Percentiles rank a stretch among this genome's conserved stretches.
These are phyloP conservation scores for Iris macrosiphon DNA, from an alignment of 106 monocot genomes.

Conservation along the genomic window DNA sequence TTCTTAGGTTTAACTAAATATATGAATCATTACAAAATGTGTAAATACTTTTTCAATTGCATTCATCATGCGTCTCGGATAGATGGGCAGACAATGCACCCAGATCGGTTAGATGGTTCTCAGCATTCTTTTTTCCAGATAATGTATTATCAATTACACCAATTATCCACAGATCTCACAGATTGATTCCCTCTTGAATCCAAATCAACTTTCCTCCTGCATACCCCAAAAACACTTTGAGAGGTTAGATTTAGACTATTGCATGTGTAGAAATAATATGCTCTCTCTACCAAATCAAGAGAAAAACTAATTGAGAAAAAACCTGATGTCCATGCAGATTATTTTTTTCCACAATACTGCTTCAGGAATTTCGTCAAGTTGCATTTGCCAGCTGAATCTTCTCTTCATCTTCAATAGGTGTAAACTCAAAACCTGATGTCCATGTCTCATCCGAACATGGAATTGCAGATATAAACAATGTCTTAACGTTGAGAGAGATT, in stretches of 20 bases:
- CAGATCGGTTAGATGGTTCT: too few species aligned
- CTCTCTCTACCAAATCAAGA: background rate
- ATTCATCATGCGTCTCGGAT: too few species aligned
- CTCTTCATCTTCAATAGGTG: constrained; percentile 42
- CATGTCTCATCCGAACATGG: constrained; percentile 81
- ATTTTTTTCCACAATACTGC: constrained; percentile 58
- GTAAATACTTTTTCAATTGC: too few species aligned
- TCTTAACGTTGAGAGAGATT: constrained; percentile 63
- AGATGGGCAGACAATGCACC: too few species aligned
- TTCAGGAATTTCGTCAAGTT: constrained; percentile 87
- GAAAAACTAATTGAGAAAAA: background rate
- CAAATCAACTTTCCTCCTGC: background rate
- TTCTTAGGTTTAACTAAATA: too few species aligned
- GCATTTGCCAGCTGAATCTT: constrained; percentile 31
- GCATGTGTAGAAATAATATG: background rate
- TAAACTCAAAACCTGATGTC: constrained; percentile 82
- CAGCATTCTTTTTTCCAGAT: too few species aligned
- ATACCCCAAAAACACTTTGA: too few species aligned
- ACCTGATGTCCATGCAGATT: constrained; percentile 28
- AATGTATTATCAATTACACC: too few species aligned
- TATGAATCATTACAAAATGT: too few species aligned
- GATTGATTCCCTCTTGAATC: too few species aligned
- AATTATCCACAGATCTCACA: too few species aligned
- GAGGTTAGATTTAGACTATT: background rate
- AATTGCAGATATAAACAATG: constrained; percentile 85